Conservation (phyloP, 2,329 filamentous ascomycete species). For the Immersiporthe knoxdaviesiana region DNA sequence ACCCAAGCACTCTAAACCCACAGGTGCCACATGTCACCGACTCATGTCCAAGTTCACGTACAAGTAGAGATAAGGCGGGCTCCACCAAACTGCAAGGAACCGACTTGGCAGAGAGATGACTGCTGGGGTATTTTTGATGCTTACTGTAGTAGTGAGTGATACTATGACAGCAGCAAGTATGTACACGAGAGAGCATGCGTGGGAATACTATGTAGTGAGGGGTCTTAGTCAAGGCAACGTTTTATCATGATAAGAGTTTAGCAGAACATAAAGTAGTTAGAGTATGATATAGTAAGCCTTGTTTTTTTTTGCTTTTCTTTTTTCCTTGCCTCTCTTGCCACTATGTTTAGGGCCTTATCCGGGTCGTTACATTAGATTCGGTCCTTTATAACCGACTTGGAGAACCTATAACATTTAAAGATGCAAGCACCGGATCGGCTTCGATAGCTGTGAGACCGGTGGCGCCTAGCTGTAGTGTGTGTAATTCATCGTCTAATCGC, state of each 20-base stretch:
- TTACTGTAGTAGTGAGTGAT: neutral
- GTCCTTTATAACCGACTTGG: neutral
- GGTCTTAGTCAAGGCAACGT: neutral
- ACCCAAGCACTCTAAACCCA: neutral
- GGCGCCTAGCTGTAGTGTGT: neutral
- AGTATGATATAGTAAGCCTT: neutral
- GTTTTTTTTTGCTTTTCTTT: neutral
- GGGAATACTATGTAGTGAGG: neutral
- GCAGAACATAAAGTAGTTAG: neutral
- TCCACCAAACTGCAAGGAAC: neutral
- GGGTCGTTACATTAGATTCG: conserved; percentile 1
- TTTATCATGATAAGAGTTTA: neutral
- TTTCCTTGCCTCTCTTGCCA: too few relatives aligned
- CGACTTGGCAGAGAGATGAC: neutral
- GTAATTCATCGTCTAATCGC: neutral
- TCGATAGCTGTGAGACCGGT: neutral
- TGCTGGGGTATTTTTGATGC: neutral
- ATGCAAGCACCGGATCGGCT: neutral
- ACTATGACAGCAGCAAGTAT: neutral
- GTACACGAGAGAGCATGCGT: too few relatives aligned
- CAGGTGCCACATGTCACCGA: neutral
- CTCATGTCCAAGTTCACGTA: neutral
- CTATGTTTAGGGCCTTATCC: neutral
- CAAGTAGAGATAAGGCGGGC: conserved; percentile 2
- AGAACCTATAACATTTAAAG: neutral